Evolutionary conservation across 495 filamentous ascomycete species (phyloP).

Genomic region (Tricharina praecox): DNA sequence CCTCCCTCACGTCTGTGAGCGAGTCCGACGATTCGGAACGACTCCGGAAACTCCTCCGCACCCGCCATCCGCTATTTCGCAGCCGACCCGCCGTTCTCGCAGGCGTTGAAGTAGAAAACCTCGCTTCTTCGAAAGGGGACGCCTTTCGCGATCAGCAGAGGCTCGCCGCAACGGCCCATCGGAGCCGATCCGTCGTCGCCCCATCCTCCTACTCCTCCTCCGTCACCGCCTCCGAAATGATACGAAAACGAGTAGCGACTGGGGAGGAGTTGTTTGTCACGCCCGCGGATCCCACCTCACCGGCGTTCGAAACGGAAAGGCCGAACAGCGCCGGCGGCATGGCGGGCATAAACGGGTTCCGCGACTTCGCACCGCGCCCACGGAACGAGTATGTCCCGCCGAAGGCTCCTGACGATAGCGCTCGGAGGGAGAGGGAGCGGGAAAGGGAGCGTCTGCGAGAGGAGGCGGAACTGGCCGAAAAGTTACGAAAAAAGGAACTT

Average conservation of each 20-base stretch:
- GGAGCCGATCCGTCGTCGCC: background rate
- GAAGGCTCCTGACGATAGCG: background rate
- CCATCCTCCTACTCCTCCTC: background rate
- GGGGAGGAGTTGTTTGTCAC: background rate
- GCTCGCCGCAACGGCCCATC: background rate
- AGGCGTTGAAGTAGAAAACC: too few species aligned
- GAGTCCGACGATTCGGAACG: slow-evolving; percentile 2
- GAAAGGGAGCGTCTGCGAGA: background rate
- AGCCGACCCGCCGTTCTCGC: too few species aligned
- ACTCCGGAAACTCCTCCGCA: background rate
- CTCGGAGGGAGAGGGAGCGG: background rate
- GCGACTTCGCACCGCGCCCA: background rate
- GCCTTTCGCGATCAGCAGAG: too few species aligned
- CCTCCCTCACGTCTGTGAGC: slow-evolving; percentile 2
- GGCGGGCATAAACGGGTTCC: background rate
- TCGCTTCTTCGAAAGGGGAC: too few species aligned
- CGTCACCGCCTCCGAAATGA: background rate
- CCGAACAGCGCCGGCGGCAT: background rate
- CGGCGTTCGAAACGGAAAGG: background rate
- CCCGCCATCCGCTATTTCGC: too few species aligned
- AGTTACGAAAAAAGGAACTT: too few species aligned
- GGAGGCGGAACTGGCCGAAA: background rate
- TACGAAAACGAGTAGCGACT: slow-evolving; percentile 1
- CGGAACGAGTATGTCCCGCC: background rate
- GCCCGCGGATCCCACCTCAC: background rate